Evolutionary conservation across 2,329 filamentous ascomycete genomes (phyloP).

Genomic region (Tolypocladium pustulatum): DNA sequence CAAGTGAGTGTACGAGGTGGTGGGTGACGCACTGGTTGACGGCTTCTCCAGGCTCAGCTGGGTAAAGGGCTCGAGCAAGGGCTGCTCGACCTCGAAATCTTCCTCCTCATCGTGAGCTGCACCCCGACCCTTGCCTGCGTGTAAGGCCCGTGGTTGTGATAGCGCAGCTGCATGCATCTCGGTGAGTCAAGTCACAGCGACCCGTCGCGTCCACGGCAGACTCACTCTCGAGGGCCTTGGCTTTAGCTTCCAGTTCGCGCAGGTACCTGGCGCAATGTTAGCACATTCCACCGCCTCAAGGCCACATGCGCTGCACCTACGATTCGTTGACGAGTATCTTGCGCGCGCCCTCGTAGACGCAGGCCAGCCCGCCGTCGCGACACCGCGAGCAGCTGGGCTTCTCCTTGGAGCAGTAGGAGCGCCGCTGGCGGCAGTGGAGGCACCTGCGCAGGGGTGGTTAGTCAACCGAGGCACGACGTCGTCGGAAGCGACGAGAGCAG

Average conservation of each 20-base stretch:
- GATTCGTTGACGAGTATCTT: slow-evolving; percentile 24
- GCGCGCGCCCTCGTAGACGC: slow-evolving; percentile 23
- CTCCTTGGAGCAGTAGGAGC: slow-evolving; percentile 26
- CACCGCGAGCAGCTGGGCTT: slow-evolving; percentile 23
- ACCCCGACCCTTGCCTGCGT: not conserved
- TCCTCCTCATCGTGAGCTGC: slow-evolving; percentile 13
- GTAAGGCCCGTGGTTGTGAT: not conserved
- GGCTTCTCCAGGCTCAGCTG: slow-evolving; percentile 21
- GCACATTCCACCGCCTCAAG: not conserved
- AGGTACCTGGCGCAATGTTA: slow-evolving; percentile 14
- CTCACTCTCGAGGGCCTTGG: slow-evolving; percentile 17
- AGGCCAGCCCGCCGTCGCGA: slow-evolving; percentile 16
- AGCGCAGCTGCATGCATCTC: not conserved
- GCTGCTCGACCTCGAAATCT: slow-evolving; percentile 20
- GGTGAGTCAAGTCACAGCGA: not conserved
- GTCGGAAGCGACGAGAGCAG: no score
- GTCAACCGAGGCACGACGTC: no score
- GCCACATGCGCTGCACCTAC: slow-evolving; percentile 6
- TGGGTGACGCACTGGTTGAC: slow-evolving; percentile 13
- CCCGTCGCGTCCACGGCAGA: not conserved
- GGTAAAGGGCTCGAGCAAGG: slow-evolving; percentile 22
- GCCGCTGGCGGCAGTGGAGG: slow-evolving; percentile 21
- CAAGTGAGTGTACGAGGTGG: not conserved
- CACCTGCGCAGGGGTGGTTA: slow-evolving; percentile 13
- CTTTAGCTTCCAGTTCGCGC: slow-evolving; percentile 21